Evolutionary conservation across 345 rosid species (phyloP), one percentile per base, ranked within the genome.

Genomic region (Hibiscus tridactylites): DNA sequence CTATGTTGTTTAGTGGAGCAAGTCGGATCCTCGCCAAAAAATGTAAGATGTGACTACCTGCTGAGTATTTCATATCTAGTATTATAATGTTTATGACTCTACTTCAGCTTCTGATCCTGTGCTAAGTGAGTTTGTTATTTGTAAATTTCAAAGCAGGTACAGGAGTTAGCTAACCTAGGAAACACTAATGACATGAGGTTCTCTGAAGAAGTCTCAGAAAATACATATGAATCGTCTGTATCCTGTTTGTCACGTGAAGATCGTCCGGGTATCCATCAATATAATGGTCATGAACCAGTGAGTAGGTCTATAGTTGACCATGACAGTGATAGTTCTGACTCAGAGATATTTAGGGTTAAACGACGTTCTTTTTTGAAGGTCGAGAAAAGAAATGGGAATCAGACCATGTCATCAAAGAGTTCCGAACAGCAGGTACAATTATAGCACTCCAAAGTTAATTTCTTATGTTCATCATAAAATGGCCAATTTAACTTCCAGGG

Each of bases 291-390:
- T 44, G 74, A 77, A 71, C 71, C 83, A 68, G 80, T 65, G 28
- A 72, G 50, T 75, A 76, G 81, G 70, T 75, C 76, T 63, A 21
- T 52, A 1, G 49, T 57, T 35, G 88, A 86, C 71, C 86, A 84
- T 50, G 83, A 81, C 59, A 82, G 88, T 79, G 99, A 96, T 68
- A 94, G 88, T 79, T 93, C 98, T 68, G 99, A 93, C 70, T 83
- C 85, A 0, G 98, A 87, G 83, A 75, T 85, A 76, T 92, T 96
- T 78, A 81, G 97, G 81, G 99, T 96, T 67, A 96, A 91, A 80
- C 95, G 99, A 1, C 93, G 95, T n/a, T 82, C 96, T 29, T 85
- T 86, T 11, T 2, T 78, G 74, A 96, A 91, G 83, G 78, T 76
- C 57, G 92, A 86, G 60, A 89, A 82, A 78, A 82, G 92, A 78